Base-by-base conservation (phyloP, 306 rosid species). In the Canavalia gladiata region DNA sequence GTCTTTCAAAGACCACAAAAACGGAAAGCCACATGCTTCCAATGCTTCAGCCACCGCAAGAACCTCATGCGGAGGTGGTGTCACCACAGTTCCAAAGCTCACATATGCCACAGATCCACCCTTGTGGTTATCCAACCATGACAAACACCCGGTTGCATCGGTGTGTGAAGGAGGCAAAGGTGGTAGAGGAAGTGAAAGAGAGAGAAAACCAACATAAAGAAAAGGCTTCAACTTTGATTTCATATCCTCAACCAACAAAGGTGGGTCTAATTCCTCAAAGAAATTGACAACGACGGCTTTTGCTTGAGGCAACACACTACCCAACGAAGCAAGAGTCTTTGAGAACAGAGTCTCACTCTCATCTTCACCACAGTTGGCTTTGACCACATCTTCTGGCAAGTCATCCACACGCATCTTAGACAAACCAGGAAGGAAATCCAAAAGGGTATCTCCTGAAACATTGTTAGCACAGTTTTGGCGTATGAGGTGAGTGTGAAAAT, bases 341-440 rank as follows among this genome's bases (percentile, higher is more conserved):
- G 83, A 68, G 29, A 91, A 81, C 3, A 69, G 30, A 2, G 87
- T 12, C 35, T 85, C 85, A 2, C 77, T 12, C 35, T 85, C 85
- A 2, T 80, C 55, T 0, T 78, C 76, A 1, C 74, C 74, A 4
- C 29, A 18, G 25, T 18, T 18, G 25, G 25, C 10, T 0, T 47
- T 1, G 39, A 18, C 4, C 1, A 87, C 75, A 35, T 78, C 89
- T 0, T 79, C 62, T 0, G 85, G 84, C 35, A 89, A 78, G 79
- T 90, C 90, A 18, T 77, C 75, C 52, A 82, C 28, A 1, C 33
- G 51, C 77, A 86, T 78, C 30, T 31, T 35, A 1, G 89, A 82
- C 49, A 87, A 74, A 1, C 95, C 87, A 2, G 89, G 89, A 52
- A 91, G 34, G n/a, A 86, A 68, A 28, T 76, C 89, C 63, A 91